Conservation (phyloP, 768 basidiomycete genomes). For the Piloderma croceum region DNA sequence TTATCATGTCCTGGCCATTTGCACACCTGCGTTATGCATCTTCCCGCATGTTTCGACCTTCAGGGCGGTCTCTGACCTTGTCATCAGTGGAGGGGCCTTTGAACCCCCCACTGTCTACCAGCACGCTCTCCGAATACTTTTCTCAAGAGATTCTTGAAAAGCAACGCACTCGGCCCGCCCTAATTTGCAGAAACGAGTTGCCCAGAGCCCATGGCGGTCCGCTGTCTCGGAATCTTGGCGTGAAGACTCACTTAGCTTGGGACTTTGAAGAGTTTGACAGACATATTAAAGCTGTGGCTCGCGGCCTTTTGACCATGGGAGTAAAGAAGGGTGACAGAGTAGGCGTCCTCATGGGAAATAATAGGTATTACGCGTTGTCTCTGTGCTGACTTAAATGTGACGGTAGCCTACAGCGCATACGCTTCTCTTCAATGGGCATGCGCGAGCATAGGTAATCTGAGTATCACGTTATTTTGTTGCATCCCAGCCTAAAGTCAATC, state of each 20-base stretch:
- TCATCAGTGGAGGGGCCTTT: slow-evolving; percentile 38
- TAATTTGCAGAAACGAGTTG: slow-evolving; percentile 58
- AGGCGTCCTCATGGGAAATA: slow-evolving; percentile 81
- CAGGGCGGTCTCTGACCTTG: slow-evolving; percentile 5
- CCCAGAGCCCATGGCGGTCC: slow-evolving; percentile 60
- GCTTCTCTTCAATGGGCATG: slow-evolving; percentile 83
- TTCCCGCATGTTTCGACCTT: no score
- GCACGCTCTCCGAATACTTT: slow-evolving; percentile 55
- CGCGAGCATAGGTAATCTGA: slow-evolving; percentile 74
- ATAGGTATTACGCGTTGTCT: slow-evolving; percentile 43
- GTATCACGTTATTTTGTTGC: no score
- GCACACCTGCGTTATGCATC: no score
- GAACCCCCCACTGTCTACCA: slow-evolving; percentile 34
- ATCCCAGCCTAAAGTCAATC: no score
- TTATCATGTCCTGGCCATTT: no score
- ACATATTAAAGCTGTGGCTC: slow-evolving; percentile 61
- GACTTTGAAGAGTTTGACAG: slow-evolving; percentile 63
- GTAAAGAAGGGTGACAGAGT: slow-evolving; percentile 73
- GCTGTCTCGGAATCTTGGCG: slow-evolving; percentile 41
- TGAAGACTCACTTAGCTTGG: slow-evolving; percentile 60
- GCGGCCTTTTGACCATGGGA: slow-evolving; percentile 64
- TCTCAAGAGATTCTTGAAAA: slow-evolving; percentile 45
- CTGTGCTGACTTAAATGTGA: background rate
- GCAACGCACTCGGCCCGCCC: slow-evolving; percentile 48
- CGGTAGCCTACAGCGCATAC: slow-evolving; percentile 43